These are phyloP conservation scores for Sanghuangporus weigelae DNA, from an alignment of 1,284 basidiomycete species.

Conservation along the genomic window DNA sequence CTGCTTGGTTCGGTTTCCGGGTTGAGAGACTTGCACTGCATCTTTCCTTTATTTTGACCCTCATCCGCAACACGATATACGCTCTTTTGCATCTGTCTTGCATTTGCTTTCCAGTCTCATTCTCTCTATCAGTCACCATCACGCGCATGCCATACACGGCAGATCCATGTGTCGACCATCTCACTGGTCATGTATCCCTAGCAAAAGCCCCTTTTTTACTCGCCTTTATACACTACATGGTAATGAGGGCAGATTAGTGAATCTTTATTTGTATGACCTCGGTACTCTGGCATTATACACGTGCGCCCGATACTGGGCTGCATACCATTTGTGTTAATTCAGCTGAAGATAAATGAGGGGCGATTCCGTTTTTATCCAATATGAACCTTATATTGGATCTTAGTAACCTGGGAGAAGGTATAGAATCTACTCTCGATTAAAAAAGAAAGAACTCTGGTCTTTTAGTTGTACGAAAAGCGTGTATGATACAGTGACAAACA, in stretches of 20 bases:
- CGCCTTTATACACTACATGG: background rate
- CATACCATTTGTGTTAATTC: background rate
- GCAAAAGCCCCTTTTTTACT: constrained; percentile 14
- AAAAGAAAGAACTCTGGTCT: too few relatives aligned
- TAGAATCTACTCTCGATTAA: background rate
- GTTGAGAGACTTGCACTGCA: constrained; percentile 13
- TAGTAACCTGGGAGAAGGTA: background rate
- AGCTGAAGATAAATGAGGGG: too few relatives aligned
- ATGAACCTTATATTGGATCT: background rate
- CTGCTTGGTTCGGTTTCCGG: constrained; percentile 15
- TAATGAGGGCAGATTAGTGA: constrained; percentile 6
- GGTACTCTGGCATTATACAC: constrained; percentile 18
- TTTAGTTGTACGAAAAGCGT: background rate
- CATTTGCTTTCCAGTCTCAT: constrained; percentile 15
- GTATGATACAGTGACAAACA: background rate
- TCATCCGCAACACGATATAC: constrained; percentile 11
- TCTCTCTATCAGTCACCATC: constrained; percentile 10
- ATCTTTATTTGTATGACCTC: constrained; percentile 23
- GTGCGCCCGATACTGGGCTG: constrained; percentile 16
- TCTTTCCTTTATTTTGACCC: constrained; percentile 10
- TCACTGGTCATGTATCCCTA: constrained; percentile 30
- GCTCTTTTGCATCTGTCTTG: constrained; percentile 1
- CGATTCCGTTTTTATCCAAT: background rate
- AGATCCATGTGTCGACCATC: background rate
- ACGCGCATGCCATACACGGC: constrained; percentile 13